Conservation (phyloP, 1,284 basidiomycete genomes). For the Ustilago trichophora region DNA sequence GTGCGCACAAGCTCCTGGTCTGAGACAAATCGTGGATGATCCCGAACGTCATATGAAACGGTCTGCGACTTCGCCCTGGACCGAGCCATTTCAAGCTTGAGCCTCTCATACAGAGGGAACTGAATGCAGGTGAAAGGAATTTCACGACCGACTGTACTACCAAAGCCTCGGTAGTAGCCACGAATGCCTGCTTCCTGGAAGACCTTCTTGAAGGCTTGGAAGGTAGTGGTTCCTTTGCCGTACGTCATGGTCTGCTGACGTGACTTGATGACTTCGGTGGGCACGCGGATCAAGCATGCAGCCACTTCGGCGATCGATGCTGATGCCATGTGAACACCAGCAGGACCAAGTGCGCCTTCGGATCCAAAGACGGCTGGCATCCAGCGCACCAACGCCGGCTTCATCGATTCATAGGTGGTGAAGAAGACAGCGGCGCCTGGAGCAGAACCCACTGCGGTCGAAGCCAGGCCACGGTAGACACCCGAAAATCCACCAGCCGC, state of each 20-base stretch:
- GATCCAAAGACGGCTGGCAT: conserved; percentile 23
- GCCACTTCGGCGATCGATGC: conserved; percentile 69
- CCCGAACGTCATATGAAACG: neutral
- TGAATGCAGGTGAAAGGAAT: conserved; percentile 98
- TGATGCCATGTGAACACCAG: conserved; percentile 67
- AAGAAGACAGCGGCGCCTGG: conserved; percentile 97
- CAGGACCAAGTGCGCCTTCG: conserved; percentile 42
- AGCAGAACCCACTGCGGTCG: conserved; percentile 92
- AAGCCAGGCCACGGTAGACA: conserved; percentile 92
- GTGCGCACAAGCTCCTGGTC: conserved; percentile 41
- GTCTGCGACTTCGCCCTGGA: conserved; percentile 14
- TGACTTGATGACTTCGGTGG: conserved; percentile 92
- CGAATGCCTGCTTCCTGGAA: conserved; percentile 73
- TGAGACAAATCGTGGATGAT: conserved; percentile 4
- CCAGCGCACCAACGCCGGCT: conserved; percentile 70
- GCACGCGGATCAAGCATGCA: conserved; percentile 90
- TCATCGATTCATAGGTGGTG: conserved; percentile 89
- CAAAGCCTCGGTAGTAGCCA: conserved; percentile 83
- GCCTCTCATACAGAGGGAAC: conserved; percentile 91
- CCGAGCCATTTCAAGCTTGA: conserved; percentile 72
- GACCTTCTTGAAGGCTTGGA: conserved; percentile 69
- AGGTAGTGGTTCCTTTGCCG: conserved; percentile 71
- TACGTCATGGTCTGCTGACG: conserved; percentile 80
- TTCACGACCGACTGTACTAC: conserved; percentile 81
- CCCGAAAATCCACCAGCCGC: conserved; percentile 88